phyloP scores from a whole-genome alignment of 768 basidiomycete genomes.

The Collybia mongolica region DNA sequence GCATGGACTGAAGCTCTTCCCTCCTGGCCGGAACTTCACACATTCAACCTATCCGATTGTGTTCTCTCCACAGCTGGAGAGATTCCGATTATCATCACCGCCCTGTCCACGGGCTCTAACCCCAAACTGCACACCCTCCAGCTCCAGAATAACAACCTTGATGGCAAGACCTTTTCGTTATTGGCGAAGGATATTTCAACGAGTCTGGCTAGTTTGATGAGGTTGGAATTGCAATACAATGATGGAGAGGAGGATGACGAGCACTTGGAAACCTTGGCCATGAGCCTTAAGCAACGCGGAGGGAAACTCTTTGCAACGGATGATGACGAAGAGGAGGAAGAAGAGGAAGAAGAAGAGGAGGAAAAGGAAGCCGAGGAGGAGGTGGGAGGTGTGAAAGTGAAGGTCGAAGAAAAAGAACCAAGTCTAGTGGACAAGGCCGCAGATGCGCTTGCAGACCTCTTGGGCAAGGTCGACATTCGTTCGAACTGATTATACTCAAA shows the following conservation, averaged over 20 bases:
- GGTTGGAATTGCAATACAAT: slow-evolving; percentile 88
- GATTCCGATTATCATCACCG: slow-evolving; percentile 60
- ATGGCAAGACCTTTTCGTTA: slow-evolving; percentile 61
- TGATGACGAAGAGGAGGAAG: slow-evolving; percentile 82
- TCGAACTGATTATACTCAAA: slow-evolving; percentile 11
- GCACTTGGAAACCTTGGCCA: slow-evolving; percentile 49
- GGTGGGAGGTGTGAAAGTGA: slow-evolving; percentile 33
- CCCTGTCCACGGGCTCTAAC: slow-evolving; percentile 69
- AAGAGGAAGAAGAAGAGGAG: slow-evolving; percentile 51
- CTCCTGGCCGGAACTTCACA: slow-evolving; percentile 67
- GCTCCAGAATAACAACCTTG: slow-evolving; percentile 92
- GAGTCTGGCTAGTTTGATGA: slow-evolving; percentile 57
- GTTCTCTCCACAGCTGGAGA: slow-evolving; percentile 83
- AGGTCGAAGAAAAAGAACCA: slow-evolving; percentile 26
- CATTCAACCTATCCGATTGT: slow-evolving; percentile 93
- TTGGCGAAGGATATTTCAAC: slow-evolving; percentile 65
- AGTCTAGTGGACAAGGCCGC: slow-evolving; percentile 29
- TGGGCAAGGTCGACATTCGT: slow-evolving; percentile 61
- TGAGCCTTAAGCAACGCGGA: slow-evolving; percentile 59
- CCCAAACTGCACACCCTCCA: slow-evolving; percentile 72
- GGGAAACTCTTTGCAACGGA: slow-evolving; percentile 69
- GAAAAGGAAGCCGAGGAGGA: slow-evolving; percentile 51
- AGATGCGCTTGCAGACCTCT: slow-evolving; percentile 62
- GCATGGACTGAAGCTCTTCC: slow-evolving; percentile 66
- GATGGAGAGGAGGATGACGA: slow-evolving; percentile 81